Evolutionary conservation across 225 moss, liverwort and hornwort genomes (phyloP), one percentile per base, ranked within the genome.

Genomic region (Anthoceros angustus): DNA sequence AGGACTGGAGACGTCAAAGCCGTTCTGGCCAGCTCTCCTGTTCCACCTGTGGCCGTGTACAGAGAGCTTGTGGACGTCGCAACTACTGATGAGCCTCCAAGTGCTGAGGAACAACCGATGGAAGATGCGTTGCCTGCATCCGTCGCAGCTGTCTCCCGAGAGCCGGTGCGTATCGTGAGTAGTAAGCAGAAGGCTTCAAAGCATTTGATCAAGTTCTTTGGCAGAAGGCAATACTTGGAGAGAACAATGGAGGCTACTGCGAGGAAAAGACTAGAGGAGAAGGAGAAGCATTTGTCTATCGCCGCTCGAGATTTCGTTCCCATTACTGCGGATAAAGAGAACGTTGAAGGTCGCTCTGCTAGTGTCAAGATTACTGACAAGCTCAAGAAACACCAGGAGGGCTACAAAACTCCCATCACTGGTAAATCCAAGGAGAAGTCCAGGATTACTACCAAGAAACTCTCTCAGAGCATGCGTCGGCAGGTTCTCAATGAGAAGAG

Each of bases 301-400:
- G 55, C 55, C 12, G n/a, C 55, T 9, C 18, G n/a, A 55, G 55
- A 23, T 32, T 32, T 32, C 4, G 32, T 32, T 8, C 55, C 18
- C 14, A 9, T 55, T 20, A 8, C 23, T 15, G n/a, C 18, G 55
- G 55, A 55, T 5, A 55, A 55, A 23, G 55, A 55, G n/a, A 8
- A 55, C 55, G 23, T 55, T 20, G 14, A 55, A 55, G 55, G 55
- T 20, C 55, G 32, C 4, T 32, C 2, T 55, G 12, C 55, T 15
- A 23, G 55, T 7, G 55, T 4, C 10, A 55, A 23, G 23, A 55
- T 12, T 0, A 3, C 55, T 55, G 55, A 50, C 5, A 50, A 5
- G 55, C n/a, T 55, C n/a, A 55, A 55, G 55, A 55, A 55, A 23
- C 55, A 55, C 55, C 55, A 55, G 55, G 55, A 55, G 55, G 55